Evolutionary conservation across 2,329 filamentous ascomycete species (phyloP).

Genomic region (Geoglossum cookeanum): DNA sequence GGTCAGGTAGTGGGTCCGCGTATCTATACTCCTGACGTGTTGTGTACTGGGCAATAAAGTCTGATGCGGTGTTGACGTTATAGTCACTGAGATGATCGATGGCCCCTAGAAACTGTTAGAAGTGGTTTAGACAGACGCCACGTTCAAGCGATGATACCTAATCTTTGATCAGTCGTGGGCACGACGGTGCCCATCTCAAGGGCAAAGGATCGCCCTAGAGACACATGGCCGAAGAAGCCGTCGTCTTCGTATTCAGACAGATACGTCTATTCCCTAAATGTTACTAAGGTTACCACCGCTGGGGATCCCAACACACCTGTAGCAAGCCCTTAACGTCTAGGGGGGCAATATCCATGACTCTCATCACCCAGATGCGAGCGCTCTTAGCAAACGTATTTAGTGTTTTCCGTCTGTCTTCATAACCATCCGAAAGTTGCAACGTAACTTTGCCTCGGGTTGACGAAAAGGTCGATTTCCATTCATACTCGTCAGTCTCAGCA

Average conservation of each 20-base stretch:
- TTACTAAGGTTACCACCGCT: neutral
- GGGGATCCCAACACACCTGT: conserved; percentile 24
- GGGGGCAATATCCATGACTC: conserved; percentile 67
- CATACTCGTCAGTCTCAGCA: conserved; percentile 83
- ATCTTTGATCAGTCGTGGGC: conserved; percentile 66
- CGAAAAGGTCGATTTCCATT: conserved; percentile 62
- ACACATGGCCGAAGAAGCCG: conserved; percentile 75
- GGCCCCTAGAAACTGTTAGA: conserved; percentile 26
- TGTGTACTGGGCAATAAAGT: conserved; percentile 94
- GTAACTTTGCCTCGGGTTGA: conserved; percentile 61
- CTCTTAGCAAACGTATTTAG: conserved; percentile 58
- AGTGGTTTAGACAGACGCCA: neutral
- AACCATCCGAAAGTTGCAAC: conserved; percentile 87
- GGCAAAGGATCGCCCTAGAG: conserved; percentile 82
- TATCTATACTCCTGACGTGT: conserved; percentile 91
- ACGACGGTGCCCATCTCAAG: conserved; percentile 79
- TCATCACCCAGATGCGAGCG: conserved; percentile 62
- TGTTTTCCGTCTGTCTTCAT: conserved; percentile 60
- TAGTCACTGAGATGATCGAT: conserved; percentile 57
- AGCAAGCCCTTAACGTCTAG: conserved; percentile 87
- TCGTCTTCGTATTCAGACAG: conserved; percentile 89
- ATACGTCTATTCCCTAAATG: conserved; percentile 46
- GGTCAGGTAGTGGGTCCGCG: conserved; percentile 51
- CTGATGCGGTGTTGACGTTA: conserved; percentile 77
- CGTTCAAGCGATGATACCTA: conserved; percentile 27